These are phyloP conservation scores for Yamadazyma triangularis DNA, from an alignment of 1,139 yeast species.

Conservation along the genomic window DNA sequence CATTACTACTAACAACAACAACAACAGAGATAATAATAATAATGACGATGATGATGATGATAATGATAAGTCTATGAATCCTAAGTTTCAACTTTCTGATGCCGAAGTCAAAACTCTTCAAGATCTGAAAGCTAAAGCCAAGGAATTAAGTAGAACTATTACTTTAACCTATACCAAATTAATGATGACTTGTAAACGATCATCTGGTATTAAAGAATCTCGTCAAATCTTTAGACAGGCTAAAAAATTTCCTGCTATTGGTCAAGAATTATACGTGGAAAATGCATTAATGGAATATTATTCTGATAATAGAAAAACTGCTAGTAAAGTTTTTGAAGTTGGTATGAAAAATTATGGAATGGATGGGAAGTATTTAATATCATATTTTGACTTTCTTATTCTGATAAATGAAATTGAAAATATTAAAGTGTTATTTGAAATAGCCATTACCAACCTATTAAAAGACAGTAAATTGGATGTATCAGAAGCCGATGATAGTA, in stretches of 20 bases:
- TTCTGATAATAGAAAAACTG: conserved; percentile 60
- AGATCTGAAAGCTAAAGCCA: conserved; percentile 16
- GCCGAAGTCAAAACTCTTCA: conserved; percentile 24
- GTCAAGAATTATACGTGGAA: conserved; percentile 75
- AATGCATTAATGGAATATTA: conserved; percentile 81
- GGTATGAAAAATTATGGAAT: conserved; percentile 62
- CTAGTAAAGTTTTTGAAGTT: conserved; percentile 73
- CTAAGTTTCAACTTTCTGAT: conserved; percentile 17
- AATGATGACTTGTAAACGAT: conserved; percentile 58
- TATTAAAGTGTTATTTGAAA: conserved; percentile 78
- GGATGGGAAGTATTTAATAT: conserved; percentile 59
- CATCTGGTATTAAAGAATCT: conserved; percentile 68
- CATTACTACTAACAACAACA: conserved; percentile 6
- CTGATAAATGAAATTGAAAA: conserved; percentile 72
- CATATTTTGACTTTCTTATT: conserved; percentile 71
- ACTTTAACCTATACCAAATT: conserved; percentile 52
- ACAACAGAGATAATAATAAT: too few relatives aligned
- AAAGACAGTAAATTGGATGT: conserved; percentile 25
- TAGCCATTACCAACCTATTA: conserved; percentile 34
- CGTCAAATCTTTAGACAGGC: conserved; percentile 63
- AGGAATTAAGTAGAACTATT: conserved; percentile 30
- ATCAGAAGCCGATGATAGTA: conserved; percentile 18
- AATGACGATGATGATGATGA: conserved; percentile 16
- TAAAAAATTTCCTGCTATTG: conserved; percentile 46
- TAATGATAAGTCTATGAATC: conserved; percentile 8